phyloP scores from a whole-genome alignment of 2,329 filamentous ascomycete genomes.

The Ophiostoma ulmi region DNA sequence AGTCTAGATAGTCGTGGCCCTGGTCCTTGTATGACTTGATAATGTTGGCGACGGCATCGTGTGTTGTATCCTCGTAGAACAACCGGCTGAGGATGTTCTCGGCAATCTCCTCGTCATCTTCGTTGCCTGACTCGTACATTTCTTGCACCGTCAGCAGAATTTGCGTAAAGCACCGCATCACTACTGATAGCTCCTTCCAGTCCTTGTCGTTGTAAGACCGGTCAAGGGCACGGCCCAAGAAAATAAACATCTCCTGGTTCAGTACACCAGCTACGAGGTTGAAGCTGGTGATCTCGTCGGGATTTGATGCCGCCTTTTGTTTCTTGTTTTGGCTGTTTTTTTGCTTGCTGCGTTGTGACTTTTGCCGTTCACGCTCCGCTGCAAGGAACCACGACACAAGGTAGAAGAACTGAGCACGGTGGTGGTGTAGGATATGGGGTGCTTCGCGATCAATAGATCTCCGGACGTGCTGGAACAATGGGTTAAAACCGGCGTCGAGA shows the following conservation, averaged over 20 bases:
- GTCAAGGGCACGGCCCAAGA: constrained; percentile 78
- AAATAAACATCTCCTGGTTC: constrained; percentile 91
- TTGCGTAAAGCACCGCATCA: constrained; percentile 92
- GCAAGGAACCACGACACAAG: constrained; percentile 87
- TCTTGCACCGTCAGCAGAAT: constrained; percentile 88
- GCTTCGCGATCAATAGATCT: constrained; percentile 88
- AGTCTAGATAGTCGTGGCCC: constrained; percentile 87
- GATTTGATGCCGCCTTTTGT: not conserved
- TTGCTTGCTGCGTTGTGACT: constrained; percentile 46
- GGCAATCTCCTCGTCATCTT: constrained; percentile 96
- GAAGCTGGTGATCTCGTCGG: constrained; percentile 65
- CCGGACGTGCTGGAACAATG: constrained; percentile 75
- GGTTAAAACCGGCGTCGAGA: constrained; percentile 91
- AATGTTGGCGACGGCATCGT: constrained; percentile 78
- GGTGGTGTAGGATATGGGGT: constrained; percentile 69
- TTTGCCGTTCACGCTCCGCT: constrained; percentile 70
- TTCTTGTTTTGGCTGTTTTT: constrained; percentile 29
- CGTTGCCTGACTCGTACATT: constrained; percentile 75
- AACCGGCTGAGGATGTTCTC: constrained; percentile 95
- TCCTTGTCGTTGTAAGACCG: constrained; percentile 73
- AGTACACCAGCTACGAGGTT: constrained; percentile 82
- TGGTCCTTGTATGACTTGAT: constrained; percentile 87
- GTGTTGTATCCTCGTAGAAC: constrained; percentile 96
- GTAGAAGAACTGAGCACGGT: constrained; percentile 85
- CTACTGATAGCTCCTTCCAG: constrained; percentile 80